Conservation (phyloP, 2,329 filamentous ascomycete genomes). For the Colletotrichum siamense region DNA sequence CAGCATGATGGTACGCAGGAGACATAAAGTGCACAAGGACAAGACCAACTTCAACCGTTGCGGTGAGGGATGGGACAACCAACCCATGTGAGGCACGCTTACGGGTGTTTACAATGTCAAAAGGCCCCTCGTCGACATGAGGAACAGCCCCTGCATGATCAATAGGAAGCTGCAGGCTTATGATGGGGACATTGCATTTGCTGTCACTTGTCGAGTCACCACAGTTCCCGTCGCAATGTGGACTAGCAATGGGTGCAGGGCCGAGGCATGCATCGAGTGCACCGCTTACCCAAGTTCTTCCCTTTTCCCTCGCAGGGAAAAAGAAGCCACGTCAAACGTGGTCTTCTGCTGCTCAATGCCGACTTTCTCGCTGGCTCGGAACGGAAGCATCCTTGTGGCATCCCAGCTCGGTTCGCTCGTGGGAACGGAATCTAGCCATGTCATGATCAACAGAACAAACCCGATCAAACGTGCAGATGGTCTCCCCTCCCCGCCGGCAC, state of each 20-base stretch:
- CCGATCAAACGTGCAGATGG: slow-evolving; percentile 3
- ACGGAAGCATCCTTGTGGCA: neutral
- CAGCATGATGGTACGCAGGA: neutral
- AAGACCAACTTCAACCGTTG: neutral
- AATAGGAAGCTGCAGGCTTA: neutral
- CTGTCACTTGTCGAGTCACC: neutral
- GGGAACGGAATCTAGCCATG: neutral
- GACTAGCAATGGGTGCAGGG: neutral
- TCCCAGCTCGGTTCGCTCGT: neutral
- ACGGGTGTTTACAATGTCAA: neutral
- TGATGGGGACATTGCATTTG: neutral
- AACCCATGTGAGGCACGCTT: neutral
- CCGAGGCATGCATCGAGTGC: slow-evolving; percentile 15
- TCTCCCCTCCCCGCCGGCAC: neutral
- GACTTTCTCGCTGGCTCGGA: neutral
- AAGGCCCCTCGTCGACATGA: neutral
- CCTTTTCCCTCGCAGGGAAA: neutral
- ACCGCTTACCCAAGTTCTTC: slow-evolving; percentile 8
- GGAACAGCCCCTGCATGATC: slow-evolving; percentile 5
- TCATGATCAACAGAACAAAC: neutral
- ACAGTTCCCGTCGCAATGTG: neutral
- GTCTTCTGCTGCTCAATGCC: neutral
- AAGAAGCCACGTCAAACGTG: neutral
- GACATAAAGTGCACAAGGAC: neutral
- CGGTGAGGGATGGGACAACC: neutral